Conservation (phyloP, 768 basidiomycete genomes). For the Rhodotorula toruloides region DNA sequence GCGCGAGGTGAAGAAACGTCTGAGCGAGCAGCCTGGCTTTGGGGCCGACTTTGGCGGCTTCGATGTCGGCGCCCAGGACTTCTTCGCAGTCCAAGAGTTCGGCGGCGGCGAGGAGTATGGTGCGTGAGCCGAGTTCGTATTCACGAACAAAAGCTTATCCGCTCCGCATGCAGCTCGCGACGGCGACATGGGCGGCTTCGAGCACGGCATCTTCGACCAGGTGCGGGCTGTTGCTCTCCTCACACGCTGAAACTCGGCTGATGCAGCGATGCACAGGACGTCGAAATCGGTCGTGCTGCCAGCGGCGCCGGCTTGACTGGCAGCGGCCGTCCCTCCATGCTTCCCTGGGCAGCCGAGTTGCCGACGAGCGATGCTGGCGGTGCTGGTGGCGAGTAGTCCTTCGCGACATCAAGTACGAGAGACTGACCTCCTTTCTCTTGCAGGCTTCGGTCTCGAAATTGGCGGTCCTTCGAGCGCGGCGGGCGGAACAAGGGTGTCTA, state of each 20-base stretch:
- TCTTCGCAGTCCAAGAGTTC: conserved; percentile 10
- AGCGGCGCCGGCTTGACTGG: neutral
- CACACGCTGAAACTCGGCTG: too few species aligned
- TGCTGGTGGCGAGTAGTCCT: neutral
- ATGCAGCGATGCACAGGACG: neutral
- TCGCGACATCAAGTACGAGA: neutral
- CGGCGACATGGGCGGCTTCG: conserved; percentile 11
- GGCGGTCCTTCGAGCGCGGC: conserved; percentile 1
- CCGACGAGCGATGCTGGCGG: conserved; percentile 27
- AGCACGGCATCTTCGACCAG: conserved; percentile 5
- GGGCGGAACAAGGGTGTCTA: conserved; percentile 10
- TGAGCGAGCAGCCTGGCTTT: conserved; percentile 2
- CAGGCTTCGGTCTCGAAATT: neutral
- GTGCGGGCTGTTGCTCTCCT: neutral
- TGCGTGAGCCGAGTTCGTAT: neutral
- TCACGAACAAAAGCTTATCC: too few species aligned
- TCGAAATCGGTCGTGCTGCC: conserved; percentile 19
- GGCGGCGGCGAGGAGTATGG: conserved; percentile 9
- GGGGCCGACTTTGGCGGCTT: neutral
- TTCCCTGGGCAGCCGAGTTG: conserved; percentile 25
- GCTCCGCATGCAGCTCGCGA: neutral
- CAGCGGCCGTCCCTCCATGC: conserved; percentile 10
- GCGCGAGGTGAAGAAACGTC: neutral
- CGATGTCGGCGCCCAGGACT: neutral
- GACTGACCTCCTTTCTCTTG: neutral